These are phyloP conservation scores for Candida germanica DNA, from an alignment of 805 yeast genomes.

Conservation along the genomic window DNA sequence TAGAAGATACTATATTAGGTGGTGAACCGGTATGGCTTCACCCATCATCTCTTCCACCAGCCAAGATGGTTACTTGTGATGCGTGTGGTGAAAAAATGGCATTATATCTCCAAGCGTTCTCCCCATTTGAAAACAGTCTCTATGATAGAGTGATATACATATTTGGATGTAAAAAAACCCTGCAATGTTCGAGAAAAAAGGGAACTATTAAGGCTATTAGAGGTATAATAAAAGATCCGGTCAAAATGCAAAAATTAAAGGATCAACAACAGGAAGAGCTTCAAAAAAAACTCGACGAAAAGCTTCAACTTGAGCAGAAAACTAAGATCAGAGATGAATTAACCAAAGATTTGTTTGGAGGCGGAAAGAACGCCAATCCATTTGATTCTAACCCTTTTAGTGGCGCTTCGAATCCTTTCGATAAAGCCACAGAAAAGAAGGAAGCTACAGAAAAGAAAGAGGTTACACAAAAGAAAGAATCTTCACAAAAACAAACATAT, in stretches of 20 bases:
- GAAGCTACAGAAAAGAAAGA: conserved; percentile 10
- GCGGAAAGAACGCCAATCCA: conserved; percentile 33
- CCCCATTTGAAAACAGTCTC: conserved; percentile 67
- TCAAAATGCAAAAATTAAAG: conserved; percentile 38
- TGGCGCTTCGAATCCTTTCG: background rate
- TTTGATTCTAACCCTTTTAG: conserved; percentile 26
- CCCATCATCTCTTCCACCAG: conserved; percentile 53
- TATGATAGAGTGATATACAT: conserved; percentile 83
- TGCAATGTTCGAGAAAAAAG: conserved; percentile 58
- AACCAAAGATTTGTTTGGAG: conserved; percentile 38
- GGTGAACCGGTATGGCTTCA: conserved; percentile 69
- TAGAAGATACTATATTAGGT: conserved; percentile 79
- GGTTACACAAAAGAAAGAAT: conserved; percentile 7
- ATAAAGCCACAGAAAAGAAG: conserved; percentile 10
- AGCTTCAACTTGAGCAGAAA: conserved; percentile 42
- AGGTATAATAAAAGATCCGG: conserved; percentile 65
- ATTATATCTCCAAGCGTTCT: conserved; percentile 72
- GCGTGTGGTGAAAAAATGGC: conserved; percentile 63
- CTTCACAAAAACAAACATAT: conserved; percentile 13
- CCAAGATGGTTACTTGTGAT: conserved; percentile 55
- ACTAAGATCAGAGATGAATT: conserved; percentile 36
- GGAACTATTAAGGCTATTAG: conserved; percentile 77
- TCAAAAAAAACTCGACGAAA: conserved; percentile 35
- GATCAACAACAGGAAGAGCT: conserved; percentile 29
- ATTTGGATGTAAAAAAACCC: conserved; percentile 62